These are phyloP conservation scores for Nicotiana knightiana DNA, from an alignment of 257 asterid genomes.

Conservation along the genomic window DNA sequence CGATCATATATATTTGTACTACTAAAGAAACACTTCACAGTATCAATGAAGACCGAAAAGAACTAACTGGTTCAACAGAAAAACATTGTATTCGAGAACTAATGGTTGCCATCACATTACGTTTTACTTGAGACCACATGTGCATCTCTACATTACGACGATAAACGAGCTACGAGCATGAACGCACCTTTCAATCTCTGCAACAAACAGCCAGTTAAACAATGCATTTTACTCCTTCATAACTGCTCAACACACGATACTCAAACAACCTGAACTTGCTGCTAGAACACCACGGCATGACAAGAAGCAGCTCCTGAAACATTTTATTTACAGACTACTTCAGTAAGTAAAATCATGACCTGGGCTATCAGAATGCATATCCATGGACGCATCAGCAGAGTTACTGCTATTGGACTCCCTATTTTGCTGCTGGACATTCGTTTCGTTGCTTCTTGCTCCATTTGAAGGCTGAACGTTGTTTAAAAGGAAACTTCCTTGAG, in stretches of 20 bases:
- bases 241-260: constrained; percentile 7
- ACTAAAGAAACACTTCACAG: not conserved
- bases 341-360: constrained; percentile 23
- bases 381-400: constrained; percentile 38
- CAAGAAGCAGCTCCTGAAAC: constrained; percentile 10
- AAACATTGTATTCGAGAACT: constrained; percentile 5
- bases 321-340: constrained; percentile 7
- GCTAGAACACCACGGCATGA: not conserved
- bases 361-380: constrained; percentile 43
- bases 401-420: constrained; percentile 24
- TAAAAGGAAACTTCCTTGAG: constrained; percentile 26
- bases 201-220: not conserved
- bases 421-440: constrained; percentile 25
- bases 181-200: constrained; percentile 15
- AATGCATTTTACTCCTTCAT: not conserved
- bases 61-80: constrained; percentile 14
- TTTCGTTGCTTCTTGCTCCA: constrained; percentile 22
- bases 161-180: constrained; percentile 9
- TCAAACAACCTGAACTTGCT: constrained; percentile 10
- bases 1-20: constrained; percentile 4
- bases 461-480: constrained; percentile 24
- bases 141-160: not conserved
- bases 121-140: constrained; percentile 8
- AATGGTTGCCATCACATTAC: constrained; percentile 12
- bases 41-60: constrained; percentile 7